Evolutionary conservation across 257 asterid genomes (phyloP).

Genomic region (Hygrophila difformis): DNA sequence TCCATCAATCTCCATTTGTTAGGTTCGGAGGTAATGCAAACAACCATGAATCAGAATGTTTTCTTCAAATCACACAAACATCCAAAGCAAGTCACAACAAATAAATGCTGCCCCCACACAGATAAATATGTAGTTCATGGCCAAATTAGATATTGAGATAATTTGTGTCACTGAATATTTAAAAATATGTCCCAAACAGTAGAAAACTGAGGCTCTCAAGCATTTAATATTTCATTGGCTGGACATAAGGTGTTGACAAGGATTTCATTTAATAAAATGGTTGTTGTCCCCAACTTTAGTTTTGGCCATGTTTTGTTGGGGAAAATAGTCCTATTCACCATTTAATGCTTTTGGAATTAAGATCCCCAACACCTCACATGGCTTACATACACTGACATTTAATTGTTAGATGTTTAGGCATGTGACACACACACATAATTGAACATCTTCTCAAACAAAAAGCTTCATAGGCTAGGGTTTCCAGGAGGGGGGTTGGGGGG

Average conservation of each 20-base stretch:
- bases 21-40: slow-evolving; percentile 15
- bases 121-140: too few species aligned
- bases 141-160: too few species aligned
- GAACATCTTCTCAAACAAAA: neutral
- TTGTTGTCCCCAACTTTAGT: slow-evolving; percentile 18
- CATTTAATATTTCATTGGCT: slow-evolving; percentile 18
- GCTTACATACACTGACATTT: slow-evolving; percentile 28
- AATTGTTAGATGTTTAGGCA: slow-evolving; percentile 14
- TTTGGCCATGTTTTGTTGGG: slow-evolving; percentile 16
- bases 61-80: slow-evolving; percentile 18
- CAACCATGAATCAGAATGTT: slow-evolving; percentile 26
- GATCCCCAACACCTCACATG: slow-evolving; percentile 40
- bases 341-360: slow-evolving; percentile 26
- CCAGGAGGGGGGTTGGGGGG: too few species aligned
- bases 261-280: slow-evolving; percentile 18
- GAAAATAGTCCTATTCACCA: slow-evolving; percentile 26
- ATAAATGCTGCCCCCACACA: slow-evolving; percentile 14
- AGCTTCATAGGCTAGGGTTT: slow-evolving; percentile 4
- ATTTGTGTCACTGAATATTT: too few species aligned
- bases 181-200: slow-evolving; percentile 17
- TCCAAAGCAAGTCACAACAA: slow-evolving; percentile 25
- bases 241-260: slow-evolving; percentile 13
- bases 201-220: slow-evolving; percentile 20
- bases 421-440: slow-evolving; percentile 8
- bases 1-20: slow-evolving; percentile 23